Evolutionary conservation across 1,284 basidiomycete genomes (phyloP), one percentile per base, ranked within the genome.

Genomic region (Sphagnurus paluster): DNA sequence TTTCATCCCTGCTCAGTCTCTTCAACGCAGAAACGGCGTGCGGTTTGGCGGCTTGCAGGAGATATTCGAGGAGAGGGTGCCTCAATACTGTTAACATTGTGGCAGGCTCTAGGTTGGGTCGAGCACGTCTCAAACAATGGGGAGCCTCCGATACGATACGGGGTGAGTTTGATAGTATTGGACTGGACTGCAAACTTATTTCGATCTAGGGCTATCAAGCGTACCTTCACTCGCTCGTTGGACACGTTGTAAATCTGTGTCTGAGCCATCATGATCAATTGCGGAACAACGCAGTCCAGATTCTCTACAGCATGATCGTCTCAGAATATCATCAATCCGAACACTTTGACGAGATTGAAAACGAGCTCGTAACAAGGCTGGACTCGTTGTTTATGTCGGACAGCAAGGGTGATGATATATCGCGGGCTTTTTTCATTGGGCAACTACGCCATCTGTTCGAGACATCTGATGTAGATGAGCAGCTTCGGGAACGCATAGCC

Each of bases 231-330:
- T 76, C 86, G n/a, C 79, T 98, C 10, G 92, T 97, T 20, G 93
- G 92, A 44, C 86, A 90, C 44, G 87, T 98, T 39, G 86, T 99
- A 46, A 90, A 93, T 57, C 75, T 98, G 1, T 98, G 96, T 62
- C 73, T 98, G 37, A 97, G 93, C 50, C 92, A 95, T 58, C 95
- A 98, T 60, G 95, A 98, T 61, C 86, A 89, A 58, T 76, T 98
- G 40, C 84, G 95, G 52, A 90, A 82, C 57, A 90, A 90, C 55
- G 94, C 93, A 0, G 93, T 97, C 5, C 86, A 90, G 54, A 94
- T 98, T 40, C 77, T 98, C 17, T 96, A 90, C 66, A 91, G 90
- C 58, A 98, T 98, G 93, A 95, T 98, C 54, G 84, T 97, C 42
- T 91, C 93, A 4, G 93, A 98, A 63, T 90, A 89, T 62, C 82